A percentile compares a stretch with the other conserved stretches of the same genome.
phyloP scores from a whole-genome alignment of 2,329 filamentous ascomycete genomes.

The Hypoxylon sp. region DNA sequence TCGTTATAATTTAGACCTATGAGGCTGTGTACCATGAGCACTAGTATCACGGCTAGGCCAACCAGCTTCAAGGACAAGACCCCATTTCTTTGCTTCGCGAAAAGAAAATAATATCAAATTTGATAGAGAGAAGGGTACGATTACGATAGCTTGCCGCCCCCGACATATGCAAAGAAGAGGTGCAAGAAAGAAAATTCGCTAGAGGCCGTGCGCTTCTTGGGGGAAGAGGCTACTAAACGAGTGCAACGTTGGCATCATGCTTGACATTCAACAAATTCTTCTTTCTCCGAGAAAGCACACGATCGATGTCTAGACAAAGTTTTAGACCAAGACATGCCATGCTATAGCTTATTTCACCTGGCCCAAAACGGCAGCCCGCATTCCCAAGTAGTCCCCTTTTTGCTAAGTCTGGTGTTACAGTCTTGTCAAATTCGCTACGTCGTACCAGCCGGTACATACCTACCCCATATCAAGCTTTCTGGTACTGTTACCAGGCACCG shows the following conservation, averaged over 20 bases:
- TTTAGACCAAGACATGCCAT: slow-evolving; percentile 13
- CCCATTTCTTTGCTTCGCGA: slow-evolving; percentile 20
- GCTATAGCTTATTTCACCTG: slow-evolving; percentile 19
- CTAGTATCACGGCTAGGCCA: slow-evolving; percentile 33
- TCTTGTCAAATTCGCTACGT: slow-evolving; percentile 35
- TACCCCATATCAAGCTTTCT: slow-evolving; percentile 45
- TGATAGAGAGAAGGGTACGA: slow-evolving; percentile 12
- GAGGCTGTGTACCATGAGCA: slow-evolving; percentile 37
- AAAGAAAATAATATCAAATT: slow-evolving; percentile 5
- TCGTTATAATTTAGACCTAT: slow-evolving; percentile 31
- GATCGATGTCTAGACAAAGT: slow-evolving; percentile 32
- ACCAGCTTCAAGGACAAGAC: slow-evolving; percentile 25
- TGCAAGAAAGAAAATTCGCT: slow-evolving; percentile 28
- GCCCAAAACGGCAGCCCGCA: slow-evolving; percentile 36
- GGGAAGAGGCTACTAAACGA: slow-evolving; percentile 39
- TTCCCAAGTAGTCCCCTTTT: slow-evolving; percentile 23
- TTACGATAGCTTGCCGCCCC: slow-evolving; percentile 34
- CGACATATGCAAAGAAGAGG: slow-evolving; percentile 35
- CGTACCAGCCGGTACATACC: slow-evolving; percentile 31
- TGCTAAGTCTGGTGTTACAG: slow-evolving; percentile 9
- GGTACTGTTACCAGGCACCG: slow-evolving; percentile 40
- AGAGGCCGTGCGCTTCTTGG: slow-evolving; percentile 28
- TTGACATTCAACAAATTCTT: slow-evolving; percentile 29
- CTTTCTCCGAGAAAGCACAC: slow-evolving; percentile 23
- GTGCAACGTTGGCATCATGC: slow-evolving; percentile 41